Base-by-base conservation (phyloP, 768 basidiomycete genomes). In the Coprinopsis sp. region DNA sequence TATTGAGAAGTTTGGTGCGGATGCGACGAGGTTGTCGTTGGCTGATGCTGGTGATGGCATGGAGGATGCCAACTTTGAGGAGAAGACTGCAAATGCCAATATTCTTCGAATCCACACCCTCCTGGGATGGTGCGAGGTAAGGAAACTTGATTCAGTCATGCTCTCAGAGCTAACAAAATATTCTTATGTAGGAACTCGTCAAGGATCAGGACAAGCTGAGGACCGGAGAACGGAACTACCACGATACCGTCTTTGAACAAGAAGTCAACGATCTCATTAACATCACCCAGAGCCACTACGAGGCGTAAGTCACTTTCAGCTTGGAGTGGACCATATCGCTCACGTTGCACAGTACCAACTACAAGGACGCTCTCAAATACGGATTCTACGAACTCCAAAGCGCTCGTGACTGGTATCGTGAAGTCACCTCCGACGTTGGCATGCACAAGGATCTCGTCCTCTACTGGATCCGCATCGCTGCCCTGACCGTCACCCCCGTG, bases 31-130 rank as follows among this genome's bases (percentile, higher is more conserved):
- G 46, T 67, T 99, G 70, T 78, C 83, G 16, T 74, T 99, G 65
- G 96, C 96, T 21, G 95, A 98, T 70, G 92, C 93, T 22, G 96
- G 96, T 12, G 96, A 99, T 63, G 91, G 93, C 41, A 78, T 97
- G 55, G 94, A 96, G 65, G 96, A 99, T 66, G 95, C 95, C 36
- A 99, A 99, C 73, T 99, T 98, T 58, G 96, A 99, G 61, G 95
- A 98, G 75, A 89, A 92, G 71, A 89, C 87, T 4, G 96, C 96
- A 14, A 99, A 98, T 62, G 93, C 96, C 10, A 92, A 91, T 51
- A 98, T 99, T 60, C 65, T 98, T 61, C 79, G 96, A 42, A 71
- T 99, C 51, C 87, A 94, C 62, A 98, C 95, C 0, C 69, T 96
- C 58, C 72, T 93, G 53, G 77, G 74, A 3, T 99, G 95, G 94